Evolutionary conservation across 2,329 filamentous ascomycete species (phyloP).

Genomic region (Colletotrichum melonis): DNA sequence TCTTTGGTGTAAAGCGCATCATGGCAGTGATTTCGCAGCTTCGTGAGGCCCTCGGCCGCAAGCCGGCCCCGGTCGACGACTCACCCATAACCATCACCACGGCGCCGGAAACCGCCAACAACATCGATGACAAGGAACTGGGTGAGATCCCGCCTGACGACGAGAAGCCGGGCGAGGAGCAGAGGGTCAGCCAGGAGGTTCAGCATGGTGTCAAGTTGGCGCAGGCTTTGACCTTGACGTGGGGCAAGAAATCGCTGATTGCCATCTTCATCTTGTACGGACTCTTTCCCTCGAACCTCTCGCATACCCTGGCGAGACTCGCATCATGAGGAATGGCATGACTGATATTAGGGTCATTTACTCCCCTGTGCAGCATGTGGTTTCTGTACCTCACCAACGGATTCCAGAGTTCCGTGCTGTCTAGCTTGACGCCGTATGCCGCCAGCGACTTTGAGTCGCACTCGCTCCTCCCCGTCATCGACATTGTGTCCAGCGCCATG

Average conservation of each 20-base stretch:
- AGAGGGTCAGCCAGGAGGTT: conserved; percentile 19
- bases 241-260: conserved; percentile 37
- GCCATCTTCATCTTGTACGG: conserved; percentile 37
- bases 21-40: not conserved
- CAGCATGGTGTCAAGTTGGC: conserved; percentile 40
- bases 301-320: not conserved
- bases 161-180: not conserved
- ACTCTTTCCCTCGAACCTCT: not conserved
- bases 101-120: not conserved
- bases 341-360: not conserved
- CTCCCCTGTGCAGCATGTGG: conserved; percentile 32
- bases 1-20: not conserved
- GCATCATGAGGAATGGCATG: not conserved
- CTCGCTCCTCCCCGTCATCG: conserved; percentile 64
- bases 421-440: conserved; percentile 56
- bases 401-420: conserved; percentile 55
- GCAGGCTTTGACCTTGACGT: conserved; percentile 40
- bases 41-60: not conserved
- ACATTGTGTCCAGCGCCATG: conserved; percentile 65
- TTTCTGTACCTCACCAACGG: conserved; percentile 63
- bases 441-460: conserved; percentile 64
- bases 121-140: not conserved
- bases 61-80: not conserved
- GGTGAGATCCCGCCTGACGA: not conserved
- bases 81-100: not conserved